phyloP scores from a whole-genome alignment of 257 asterid species.

The Parsonsia alboflavescens region DNA sequence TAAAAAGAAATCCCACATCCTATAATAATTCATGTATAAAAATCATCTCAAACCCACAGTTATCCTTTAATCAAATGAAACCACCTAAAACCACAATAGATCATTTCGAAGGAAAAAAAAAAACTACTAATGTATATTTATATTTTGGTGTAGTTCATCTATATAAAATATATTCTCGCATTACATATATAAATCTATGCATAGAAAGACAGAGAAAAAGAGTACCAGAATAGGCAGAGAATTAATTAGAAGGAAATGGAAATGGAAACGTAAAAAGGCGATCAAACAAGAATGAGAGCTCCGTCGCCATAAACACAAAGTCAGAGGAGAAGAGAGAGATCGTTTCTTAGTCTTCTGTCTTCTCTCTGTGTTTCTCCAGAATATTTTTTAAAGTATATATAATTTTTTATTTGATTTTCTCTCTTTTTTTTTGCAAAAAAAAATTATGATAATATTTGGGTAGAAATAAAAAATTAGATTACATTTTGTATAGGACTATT shows the following conservation, averaged over 20 bases:
- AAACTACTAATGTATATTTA: background rate
- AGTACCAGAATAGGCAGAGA: conserved; percentile 17
- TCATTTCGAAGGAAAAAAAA: background rate
- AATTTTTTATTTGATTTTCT: conserved; percentile 3
- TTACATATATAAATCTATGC: background rate
- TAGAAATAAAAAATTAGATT: no score
- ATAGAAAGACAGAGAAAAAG: background rate
- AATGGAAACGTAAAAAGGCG: conserved; percentile 5
- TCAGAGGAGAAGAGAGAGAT: conserved; percentile 12
- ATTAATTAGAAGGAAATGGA: conserved; percentile 4
- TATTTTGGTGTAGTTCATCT: background rate
- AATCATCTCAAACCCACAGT: background rate
- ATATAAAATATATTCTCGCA: background rate
- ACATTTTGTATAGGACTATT: no score
- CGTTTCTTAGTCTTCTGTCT: conserved; percentile 19
- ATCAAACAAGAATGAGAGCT: conserved; percentile 11
- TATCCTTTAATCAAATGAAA: background rate
- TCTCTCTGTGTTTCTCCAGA: conserved; percentile 4
- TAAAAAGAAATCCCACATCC: background rate
- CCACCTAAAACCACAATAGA: background rate
- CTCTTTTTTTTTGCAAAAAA: no score
- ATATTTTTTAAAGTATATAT: no score
- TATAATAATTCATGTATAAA: background rate
- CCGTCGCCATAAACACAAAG: conserved; percentile 22
- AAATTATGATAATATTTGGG: no score